phyloP scores from a whole-genome alignment of 495 filamentous ascomycete genomes.

The Neurospora tetrasperma region DNA sequence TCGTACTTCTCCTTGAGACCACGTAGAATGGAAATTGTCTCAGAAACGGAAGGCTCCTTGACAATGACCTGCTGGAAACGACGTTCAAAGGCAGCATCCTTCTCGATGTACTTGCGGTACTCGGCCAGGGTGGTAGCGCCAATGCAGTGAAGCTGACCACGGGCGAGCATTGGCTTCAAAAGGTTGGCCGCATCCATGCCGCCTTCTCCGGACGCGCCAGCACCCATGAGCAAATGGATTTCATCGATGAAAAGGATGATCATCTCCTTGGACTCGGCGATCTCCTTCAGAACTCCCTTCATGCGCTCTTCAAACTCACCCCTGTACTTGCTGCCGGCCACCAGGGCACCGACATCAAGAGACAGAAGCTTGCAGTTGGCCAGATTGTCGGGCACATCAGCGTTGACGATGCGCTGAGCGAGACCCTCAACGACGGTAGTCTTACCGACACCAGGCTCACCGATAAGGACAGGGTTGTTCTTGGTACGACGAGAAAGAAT shows the following conservation, averaged over 20 bases:
- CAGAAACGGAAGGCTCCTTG: constrained; percentile 77
- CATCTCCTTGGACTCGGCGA: constrained; percentile 90
- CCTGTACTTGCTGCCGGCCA: constrained; percentile 94
- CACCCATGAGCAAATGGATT: constrained; percentile 97
- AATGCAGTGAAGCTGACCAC: constrained; percentile 94
- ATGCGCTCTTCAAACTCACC: constrained; percentile 98
- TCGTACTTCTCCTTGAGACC: constrained; percentile 96
- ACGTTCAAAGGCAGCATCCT: constrained; percentile 94
- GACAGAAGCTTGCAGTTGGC: constrained; percentile 88
- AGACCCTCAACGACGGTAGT: constrained; percentile 96
- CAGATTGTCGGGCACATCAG: constrained; percentile 91
- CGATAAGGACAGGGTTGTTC: constrained; percentile 92
- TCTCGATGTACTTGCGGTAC: constrained; percentile 98
- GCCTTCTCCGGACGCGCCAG: constrained; percentile 83
- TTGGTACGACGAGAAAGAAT: constrained; percentile 92
- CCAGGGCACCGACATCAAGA: constrained; percentile 86
- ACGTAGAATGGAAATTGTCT: constrained; percentile 94
- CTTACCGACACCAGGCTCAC: constrained; percentile 97
- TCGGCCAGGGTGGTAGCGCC: constrained; percentile 91
- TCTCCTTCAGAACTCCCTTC: constrained; percentile 97
- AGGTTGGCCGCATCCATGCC: constrained; percentile 98
- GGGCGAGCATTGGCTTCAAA: constrained; percentile 92
- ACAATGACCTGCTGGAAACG: constrained; percentile 97
- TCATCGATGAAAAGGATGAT: constrained; percentile 97
- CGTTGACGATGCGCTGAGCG: constrained; percentile 90